Evolutionary conservation across 352 stramenopile genomes (phyloP), one percentile per base, ranked within the genome.

Genomic region (Phytopythium aichiense): DNA sequence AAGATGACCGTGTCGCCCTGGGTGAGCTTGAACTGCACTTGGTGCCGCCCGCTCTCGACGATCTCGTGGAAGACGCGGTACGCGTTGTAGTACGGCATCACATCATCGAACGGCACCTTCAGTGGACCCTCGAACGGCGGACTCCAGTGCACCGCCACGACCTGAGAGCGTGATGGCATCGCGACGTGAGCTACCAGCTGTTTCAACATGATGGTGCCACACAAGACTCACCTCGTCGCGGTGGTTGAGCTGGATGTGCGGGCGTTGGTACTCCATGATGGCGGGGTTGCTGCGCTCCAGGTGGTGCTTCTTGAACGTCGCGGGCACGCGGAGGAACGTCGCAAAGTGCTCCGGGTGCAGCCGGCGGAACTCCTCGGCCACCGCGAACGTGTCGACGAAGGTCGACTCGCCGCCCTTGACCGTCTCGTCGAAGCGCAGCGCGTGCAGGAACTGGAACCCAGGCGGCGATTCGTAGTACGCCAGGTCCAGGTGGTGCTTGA

Each of bases 401-500:
- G 87, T 95, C 22, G 86, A 94, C 45, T 94, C 83, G 31, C 87
- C 84, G 38, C 85, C 87, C 45, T 85, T 71, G 11, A 98, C 87
- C 7, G 81, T 91, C 45, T 83, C 64, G 56, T 96, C 89, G 49
- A 97, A 97, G 51, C 73, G 74, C 8, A 97, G 65, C 54, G 94
- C 97, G 69, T 98, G 94, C 40, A 99, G 71, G 23, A 98, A 78
- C 76, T 99, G 96, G 37, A 99, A 71, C 25, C 95, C 95, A 13
- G 96, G 96, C n/a, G 93, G 91, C 7, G 91, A 98, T 76, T 99
- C 96, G 72, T 98, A 99, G 75, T 98, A 99, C 7, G 90, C 87
- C 60, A 99, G 75, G 71, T 99, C 96, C 71, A 98, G 77, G 73
- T 99, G 96, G 55, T 91, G 94, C 66, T 94, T 91, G 33, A 99